Evolutionary conservation across 345 rosid species (phyloP).

Genomic region (Rhodamnia argentea): DNA sequence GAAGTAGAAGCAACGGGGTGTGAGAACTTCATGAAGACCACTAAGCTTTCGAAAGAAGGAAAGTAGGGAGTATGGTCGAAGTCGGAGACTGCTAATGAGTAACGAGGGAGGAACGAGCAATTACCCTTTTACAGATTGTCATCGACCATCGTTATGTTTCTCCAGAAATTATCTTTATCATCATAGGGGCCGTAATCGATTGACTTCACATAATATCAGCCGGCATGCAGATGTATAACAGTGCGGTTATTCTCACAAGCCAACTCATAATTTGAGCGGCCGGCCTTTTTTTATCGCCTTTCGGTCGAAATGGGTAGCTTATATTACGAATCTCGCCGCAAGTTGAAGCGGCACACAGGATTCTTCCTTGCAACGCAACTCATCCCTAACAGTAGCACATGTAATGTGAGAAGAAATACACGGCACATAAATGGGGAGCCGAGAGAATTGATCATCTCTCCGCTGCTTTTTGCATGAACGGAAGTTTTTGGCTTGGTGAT

Average conservation of each 20-base stretch:
- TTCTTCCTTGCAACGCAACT: accelerated
- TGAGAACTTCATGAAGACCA: not conserved
- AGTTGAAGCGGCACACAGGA: not conserved
- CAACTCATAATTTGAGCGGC: accelerated
- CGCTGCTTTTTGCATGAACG: not conserved
- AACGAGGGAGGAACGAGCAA: not conserved
- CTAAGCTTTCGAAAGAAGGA: accelerated
- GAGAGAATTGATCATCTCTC: not conserved
- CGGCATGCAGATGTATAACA: accelerated
- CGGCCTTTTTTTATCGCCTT: accelerated
- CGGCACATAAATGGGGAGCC: accelerated
- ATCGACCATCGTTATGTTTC: accelerated
- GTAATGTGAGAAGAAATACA: not conserved
- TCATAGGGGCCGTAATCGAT: accelerated
- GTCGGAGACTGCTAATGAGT: accelerated
- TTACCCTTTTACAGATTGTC: not conserved
- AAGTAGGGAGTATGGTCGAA: accelerated
- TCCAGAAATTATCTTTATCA: accelerated
- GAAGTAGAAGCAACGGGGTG: not conserved
- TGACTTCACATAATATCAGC: not conserved
- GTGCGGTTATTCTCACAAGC: not conserved
- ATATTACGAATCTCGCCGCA: not conserved
- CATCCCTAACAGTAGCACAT: not conserved
- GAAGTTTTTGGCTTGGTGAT: not conserved
- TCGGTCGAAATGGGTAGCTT: not conserved